phyloP scores from a whole-genome alignment of 305 asterid genomes.

The Fraxinus floribunda region DNA sequence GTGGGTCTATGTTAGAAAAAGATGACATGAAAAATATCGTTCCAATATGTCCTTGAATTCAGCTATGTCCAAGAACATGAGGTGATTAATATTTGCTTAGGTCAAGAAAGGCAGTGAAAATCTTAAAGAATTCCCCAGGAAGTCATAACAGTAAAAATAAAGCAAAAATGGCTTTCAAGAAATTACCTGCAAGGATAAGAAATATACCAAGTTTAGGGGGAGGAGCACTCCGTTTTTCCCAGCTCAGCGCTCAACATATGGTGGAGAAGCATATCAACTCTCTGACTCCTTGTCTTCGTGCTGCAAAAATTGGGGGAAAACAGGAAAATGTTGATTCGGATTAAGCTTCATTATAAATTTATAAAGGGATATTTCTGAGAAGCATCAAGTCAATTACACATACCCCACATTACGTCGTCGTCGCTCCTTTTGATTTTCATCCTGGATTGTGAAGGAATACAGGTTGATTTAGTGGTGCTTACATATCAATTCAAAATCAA shows the following conservation, averaged over 20 bases:
- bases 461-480: not conserved
- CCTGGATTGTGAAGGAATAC: slow-evolving; percentile 41
- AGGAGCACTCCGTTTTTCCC: slow-evolving; percentile 34
- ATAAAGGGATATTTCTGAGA: not conserved
- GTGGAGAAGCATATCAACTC: slow-evolving; percentile 90
- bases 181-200: not conserved
- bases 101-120: not conserved
- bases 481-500: not conserved
- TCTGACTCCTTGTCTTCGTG: slow-evolving; percentile 69
- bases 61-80: not conserved
- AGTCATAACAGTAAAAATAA: not conserved
- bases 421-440: slow-evolving; percentile 35
- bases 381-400: slow-evolving; percentile 12
- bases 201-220: slow-evolving; percentile 32
- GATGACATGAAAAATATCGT: not conserved
- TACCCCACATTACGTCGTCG: slow-evolving; percentile 72
- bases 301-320: slow-evolving; percentile 40
- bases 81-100: not conserved
- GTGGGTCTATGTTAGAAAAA: not conserved
- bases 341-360: not conserved
- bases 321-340: slow-evolving; percentile 17
- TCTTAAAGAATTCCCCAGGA: not conserved
- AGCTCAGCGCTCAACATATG: slow-evolving; percentile 93
- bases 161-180: not conserved
- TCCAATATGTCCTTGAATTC: not conserved